phyloP scores from a whole-genome alignment of 78 protist genomes.

The Capsaspora owczarzaki region DNA sequence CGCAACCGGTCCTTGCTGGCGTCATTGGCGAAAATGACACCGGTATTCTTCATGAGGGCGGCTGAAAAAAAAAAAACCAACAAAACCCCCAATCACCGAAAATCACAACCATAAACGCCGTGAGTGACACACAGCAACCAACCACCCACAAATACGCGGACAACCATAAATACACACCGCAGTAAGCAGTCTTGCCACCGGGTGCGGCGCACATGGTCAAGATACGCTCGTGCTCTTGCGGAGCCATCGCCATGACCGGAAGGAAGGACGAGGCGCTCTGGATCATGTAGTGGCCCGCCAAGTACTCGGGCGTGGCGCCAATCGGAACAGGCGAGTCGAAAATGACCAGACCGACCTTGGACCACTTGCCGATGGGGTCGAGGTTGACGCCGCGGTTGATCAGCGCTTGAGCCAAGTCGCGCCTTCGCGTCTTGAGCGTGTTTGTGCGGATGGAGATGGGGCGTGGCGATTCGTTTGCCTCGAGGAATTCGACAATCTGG shows the following conservation, averaged over 20 bases:
- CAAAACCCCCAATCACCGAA: background rate
- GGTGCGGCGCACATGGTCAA: constrained; percentile 98
- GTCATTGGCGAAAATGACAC: constrained; percentile 92
- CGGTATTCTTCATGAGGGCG: constrained; percentile 92
- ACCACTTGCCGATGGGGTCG: constrained; percentile 67
- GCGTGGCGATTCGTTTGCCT: constrained; percentile 87
- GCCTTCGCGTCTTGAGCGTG: constrained; percentile 80
- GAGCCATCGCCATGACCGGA: constrained; percentile 92
- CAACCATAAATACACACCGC: constrained; percentile 20
- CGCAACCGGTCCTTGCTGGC: constrained; percentile 65
- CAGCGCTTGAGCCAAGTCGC: constrained; percentile 79
- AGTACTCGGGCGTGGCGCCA: constrained; percentile 91
- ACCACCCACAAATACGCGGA: background rate
- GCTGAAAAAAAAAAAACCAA: constrained; percentile 30
- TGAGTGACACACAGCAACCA: background rate
- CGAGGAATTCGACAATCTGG: constrained; percentile 68
- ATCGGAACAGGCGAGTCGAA: constrained; percentile 86
- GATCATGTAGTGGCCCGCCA: constrained; percentile 95
- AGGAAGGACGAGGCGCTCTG: constrained; percentile 95
- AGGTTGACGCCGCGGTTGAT: constrained; percentile 69
- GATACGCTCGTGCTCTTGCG: constrained; percentile 74
- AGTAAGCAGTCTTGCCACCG: constrained; percentile 97
- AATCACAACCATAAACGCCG: background rate
- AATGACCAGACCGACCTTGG: constrained; percentile 83
- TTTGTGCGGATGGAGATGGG: constrained; percentile 95